Base-by-base conservation (phyloP, 495 filamentous ascomycete genomes). In the Bryoglossum gracile region DNA sequence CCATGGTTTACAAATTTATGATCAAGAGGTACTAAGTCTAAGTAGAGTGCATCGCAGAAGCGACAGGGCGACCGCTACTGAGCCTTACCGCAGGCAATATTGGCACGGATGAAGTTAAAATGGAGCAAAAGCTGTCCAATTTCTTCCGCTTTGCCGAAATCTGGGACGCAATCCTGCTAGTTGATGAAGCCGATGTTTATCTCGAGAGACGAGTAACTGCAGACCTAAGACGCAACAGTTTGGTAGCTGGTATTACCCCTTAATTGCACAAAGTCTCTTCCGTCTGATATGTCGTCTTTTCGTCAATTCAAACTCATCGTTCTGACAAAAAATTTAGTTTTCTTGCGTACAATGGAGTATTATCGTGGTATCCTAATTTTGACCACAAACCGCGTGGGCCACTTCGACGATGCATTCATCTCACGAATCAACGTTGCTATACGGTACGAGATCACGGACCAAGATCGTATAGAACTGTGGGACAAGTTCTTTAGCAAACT, bases 101-200 rank as follows among this genome's bases (percentile, higher is more conserved):
- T 3, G 25, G 42, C 3, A 19, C 13, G 6, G 10, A 30, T 3
- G 23, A 8, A 3, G 25, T 14, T 21, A 0, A 18, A 33, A 6
- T 45, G 6, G 42, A 45, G 11, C 8, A 32, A 16, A n/a, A 33
- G 8, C 26, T 45, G 3, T 16, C n/a, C 23, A 14, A 19, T 17
- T 32, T 30, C 3, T 32, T 45, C 25, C 5, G 17, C 8, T n/a
- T 30, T 14, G 42, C 24, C 6, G n/a, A 32, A 6, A 33, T 65
- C 19, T 82, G 76, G 73, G 64, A 67, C 18, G 73, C 70, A 2
- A 63, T 82, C 1, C 53, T 81, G 3, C 62, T 82, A 13, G 61
- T 77, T 1, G 73, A 77, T 54, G 48, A 75, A 53, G 69, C 70
- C 4, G 72, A 76, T 41, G 70, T 77, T 3, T 75, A 73, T 58